Percentiles rank a stretch among this genome's conserved stretches.
phyloP scores from a whole-genome alignment of 768 basidiomycete species.

The Gyrodon lividus region DNA sequence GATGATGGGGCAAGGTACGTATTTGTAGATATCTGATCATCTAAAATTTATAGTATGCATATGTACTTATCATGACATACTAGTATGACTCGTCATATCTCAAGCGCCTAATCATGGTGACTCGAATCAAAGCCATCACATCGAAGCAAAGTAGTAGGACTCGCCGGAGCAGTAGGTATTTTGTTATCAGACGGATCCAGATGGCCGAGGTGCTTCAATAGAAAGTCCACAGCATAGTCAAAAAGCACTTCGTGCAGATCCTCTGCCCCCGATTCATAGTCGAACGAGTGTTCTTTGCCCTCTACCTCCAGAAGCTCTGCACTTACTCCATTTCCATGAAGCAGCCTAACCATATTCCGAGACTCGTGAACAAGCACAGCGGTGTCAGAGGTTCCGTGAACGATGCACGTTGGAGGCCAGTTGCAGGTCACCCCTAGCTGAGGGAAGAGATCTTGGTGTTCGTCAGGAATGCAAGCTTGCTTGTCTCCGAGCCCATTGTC shows the following conservation, averaged over 20 bases:
- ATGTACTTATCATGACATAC: too few relatives aligned
- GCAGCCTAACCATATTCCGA: conserved; percentile 30
- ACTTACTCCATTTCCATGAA: conserved; percentile 37
- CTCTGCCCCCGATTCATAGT: conserved; percentile 47
- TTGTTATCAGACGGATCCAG: neutral
- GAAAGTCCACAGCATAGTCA: conserved; percentile 32
- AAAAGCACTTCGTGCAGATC: conserved; percentile 36
- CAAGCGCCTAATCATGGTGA: too few relatives aligned
- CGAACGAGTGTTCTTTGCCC: conserved; percentile 55
- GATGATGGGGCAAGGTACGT: too few relatives aligned
- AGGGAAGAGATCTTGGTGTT: conserved; percentile 43
- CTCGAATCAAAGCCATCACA: too few relatives aligned
- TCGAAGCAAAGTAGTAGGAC: neutral
- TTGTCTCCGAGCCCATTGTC: neutral
- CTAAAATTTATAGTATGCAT: too few relatives aligned
- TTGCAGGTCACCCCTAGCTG: conserved; percentile 36
- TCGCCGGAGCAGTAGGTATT: too few relatives aligned
- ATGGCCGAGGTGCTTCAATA: neutral
- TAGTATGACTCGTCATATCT: too few relatives aligned
- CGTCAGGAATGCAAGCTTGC: conserved; percentile 24
- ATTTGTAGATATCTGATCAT: too few relatives aligned
- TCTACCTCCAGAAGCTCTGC: conserved; percentile 38
- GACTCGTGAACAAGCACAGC: conserved; percentile 47
- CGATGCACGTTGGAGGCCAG: conserved; percentile 48
- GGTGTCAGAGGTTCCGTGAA: conserved; percentile 50